A percentile compares a stretch with the other conserved stretches of the same genome.
These are phyloP conservation scores for Amylocarpus encephaloides DNA, from an alignment of 2,329 filamentous ascomycete genomes.

Conservation along the genomic window DNA sequence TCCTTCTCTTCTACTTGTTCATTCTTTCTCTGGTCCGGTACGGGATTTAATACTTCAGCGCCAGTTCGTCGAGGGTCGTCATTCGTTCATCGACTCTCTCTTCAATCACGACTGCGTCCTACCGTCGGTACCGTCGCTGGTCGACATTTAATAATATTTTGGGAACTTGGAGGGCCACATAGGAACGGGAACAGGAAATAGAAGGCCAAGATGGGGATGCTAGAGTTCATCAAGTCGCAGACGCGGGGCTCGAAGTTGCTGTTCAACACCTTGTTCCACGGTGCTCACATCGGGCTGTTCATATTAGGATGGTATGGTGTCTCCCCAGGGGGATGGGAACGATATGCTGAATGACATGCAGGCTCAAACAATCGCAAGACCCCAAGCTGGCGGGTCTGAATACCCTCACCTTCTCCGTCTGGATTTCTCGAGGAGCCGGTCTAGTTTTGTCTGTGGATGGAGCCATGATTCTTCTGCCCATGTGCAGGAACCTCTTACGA, in stretches of 20 bases:
- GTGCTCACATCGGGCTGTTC: constrained; percentile 72
- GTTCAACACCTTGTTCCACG: constrained; percentile 80
- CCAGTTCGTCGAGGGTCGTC: constrained; percentile 16
- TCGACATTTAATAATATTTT: constrained; percentile 42
- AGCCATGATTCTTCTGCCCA: constrained; percentile 83
- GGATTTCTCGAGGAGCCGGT: constrained; percentile 91
- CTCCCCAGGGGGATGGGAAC: constrained; percentile 16
- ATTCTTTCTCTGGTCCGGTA: constrained; percentile 30
- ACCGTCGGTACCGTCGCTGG: constrained; percentile 43
- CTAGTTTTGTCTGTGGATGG: constrained; percentile 78
- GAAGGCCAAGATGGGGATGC: constrained; percentile 24
- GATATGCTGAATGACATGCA: constrained; percentile 32
- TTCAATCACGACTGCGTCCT: constrained; percentile 27
- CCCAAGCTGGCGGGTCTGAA: constrained; percentile 70
- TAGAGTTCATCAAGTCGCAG: constrained; percentile 49
- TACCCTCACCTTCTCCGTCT: constrained; percentile 78
- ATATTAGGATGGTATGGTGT: constrained; percentile 70
- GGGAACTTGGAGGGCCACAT: constrained; percentile 9
- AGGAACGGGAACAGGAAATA: constrained; percentile 2
- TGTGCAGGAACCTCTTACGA: constrained; percentile 86
- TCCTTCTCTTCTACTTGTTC: constrained; percentile 37
- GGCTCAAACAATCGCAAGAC: constrained; percentile 72
- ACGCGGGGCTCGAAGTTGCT: constrained; percentile 64
- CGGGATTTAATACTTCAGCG: constrained; percentile 27
- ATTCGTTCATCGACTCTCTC: constrained; percentile 22